These are phyloP conservation scores for Wilcoxina mikolae DNA, from an alignment of 495 filamentous ascomycete species.

Conservation along the genomic window DNA sequence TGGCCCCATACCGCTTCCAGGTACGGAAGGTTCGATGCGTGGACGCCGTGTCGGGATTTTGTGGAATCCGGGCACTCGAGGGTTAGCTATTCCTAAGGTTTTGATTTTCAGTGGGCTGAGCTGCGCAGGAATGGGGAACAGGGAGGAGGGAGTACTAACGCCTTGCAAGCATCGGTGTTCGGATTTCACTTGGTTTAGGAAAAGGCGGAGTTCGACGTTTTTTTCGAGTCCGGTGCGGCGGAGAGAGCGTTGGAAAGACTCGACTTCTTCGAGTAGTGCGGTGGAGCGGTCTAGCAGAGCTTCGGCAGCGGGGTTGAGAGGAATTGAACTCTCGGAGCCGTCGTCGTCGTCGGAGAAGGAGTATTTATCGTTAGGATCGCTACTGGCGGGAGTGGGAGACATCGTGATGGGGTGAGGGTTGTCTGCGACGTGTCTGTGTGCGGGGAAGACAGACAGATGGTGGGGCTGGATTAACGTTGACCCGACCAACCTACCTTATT, in stretches of 20 bases:
- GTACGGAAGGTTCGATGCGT: slow-evolving; percentile 21
- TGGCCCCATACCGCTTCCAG: slow-evolving; percentile 25
- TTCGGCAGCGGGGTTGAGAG: slow-evolving; percentile 19
- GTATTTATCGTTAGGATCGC: slow-evolving; percentile 1
- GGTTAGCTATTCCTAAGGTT: slow-evolving; percentile 12
- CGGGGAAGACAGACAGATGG: too few relatives aligned
- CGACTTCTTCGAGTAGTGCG: slow-evolving; percentile 19
- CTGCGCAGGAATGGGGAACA: neutral
- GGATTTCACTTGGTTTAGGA: slow-evolving; percentile 16
- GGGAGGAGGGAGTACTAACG: neutral
- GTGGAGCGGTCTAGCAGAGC: slow-evolving; percentile 20
- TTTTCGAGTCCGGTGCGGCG: slow-evolving; percentile 18
- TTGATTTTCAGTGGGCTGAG: too few relatives aligned
- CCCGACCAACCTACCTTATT: too few relatives aligned
- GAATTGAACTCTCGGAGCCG: neutral
- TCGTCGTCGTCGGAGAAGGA: neutral
- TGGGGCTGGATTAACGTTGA: too few relatives aligned
- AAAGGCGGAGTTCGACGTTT: slow-evolving; percentile 22
- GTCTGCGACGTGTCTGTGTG: too few relatives aligned
- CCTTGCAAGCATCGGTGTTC: slow-evolving; percentile 11
- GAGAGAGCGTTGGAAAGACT: slow-evolving; percentile 19
- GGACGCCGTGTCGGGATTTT: slow-evolving; percentile 18
- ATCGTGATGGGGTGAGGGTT: too few relatives aligned
- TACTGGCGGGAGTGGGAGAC: too few relatives aligned
- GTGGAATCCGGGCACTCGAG: slow-evolving; percentile 15